Base-by-base conservation (phyloP, 2,329 filamentous ascomycete genomes). In the Colletotrichum theobromicola region DNA sequence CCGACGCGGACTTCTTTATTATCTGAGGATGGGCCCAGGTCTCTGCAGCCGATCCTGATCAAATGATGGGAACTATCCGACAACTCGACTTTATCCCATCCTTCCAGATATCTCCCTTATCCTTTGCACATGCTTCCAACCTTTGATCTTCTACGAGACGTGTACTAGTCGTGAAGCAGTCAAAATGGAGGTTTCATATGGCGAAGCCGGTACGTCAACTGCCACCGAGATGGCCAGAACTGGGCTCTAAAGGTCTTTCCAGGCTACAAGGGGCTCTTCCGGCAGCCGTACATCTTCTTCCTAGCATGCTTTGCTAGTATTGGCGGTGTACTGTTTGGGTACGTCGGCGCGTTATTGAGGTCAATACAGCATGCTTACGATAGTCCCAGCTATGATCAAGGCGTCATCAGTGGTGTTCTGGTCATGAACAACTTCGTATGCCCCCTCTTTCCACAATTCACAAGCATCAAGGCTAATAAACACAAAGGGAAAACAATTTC, bases 301-400 rank as follows among this genome's bases (percentile, higher is more conserved):
- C 24, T 70, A 8, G 67, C 67, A 9, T 70, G 60, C 12, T 70
- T 70, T 18, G 60, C 67, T 24, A 70, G 67, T 13, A 70, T 70
- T 13, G 46, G 60, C 2, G 60, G 60, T 18, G 30, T 70, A 8
- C 26, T 70, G 6, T 65, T 70, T 46, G 60, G 60, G 67, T 70
- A 65, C 3, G 35, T 8, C 4, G 18, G 16, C 3, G 6, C 24
- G 9, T 30, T 32, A 7, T n/a, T 6, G 3, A 21, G 24, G 12
- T 6, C 50, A 2, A 50, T 21, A 13, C 13, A 24, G 12, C 46
- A 50, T n/a, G 21, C 46, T 50, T 10, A 50, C 18, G 4, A 4
- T 3, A 9, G 8, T 2, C 88, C 86, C 50, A 87, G 87, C 2
- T 88, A 88, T 77, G 87, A 89, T 68, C 87, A 89, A 65, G 87